phyloP scores from a whole-genome alignment of 2,329 filamentous ascomycete genomes.

The Hypoxylon sp. region DNA sequence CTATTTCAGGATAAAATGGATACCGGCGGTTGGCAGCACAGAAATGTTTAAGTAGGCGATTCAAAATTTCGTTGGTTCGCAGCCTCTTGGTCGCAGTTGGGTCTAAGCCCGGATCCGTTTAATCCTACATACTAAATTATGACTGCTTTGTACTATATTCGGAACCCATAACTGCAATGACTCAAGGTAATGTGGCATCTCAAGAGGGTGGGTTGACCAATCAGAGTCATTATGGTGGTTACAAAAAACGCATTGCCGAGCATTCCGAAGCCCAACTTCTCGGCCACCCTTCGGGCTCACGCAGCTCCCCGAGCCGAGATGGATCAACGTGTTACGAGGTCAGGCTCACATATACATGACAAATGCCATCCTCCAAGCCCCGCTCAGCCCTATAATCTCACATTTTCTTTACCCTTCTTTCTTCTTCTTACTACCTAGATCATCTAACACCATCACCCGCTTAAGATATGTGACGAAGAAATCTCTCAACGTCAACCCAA shows the following conservation, averaged over 20 bases:
- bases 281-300: constrained; percentile 33
- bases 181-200: constrained; percentile 6
- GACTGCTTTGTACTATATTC: constrained; percentile 30
- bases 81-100: not conserved
- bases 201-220: constrained; percentile 18
- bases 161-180: constrained; percentile 10
- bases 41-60: constrained; percentile 1
- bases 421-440: not conserved
- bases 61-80: constrained; percentile 3
- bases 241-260: constrained; percentile 26
- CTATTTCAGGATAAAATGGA: not conserved
- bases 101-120: constrained; percentile 33
- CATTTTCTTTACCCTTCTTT: constrained; percentile 3
- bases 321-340: constrained; percentile 24
- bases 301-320: constrained; percentile 22
- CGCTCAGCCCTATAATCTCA: constrained; percentile 40
- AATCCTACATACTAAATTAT: constrained; percentile 20
- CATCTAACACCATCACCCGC: not conserved
- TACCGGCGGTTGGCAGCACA: not conserved
- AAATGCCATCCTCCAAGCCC: constrained; percentile 17
- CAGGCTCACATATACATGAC: constrained; percentile 11
- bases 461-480: constrained; percentile 24
- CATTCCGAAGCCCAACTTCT: constrained; percentile 29
- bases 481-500: not conserved
- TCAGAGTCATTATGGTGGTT: constrained; percentile 27